Evolutionary conservation across 2,329 filamentous ascomycete genomes (phyloP).

Genomic region (Lecanicillium sp.): DNA sequence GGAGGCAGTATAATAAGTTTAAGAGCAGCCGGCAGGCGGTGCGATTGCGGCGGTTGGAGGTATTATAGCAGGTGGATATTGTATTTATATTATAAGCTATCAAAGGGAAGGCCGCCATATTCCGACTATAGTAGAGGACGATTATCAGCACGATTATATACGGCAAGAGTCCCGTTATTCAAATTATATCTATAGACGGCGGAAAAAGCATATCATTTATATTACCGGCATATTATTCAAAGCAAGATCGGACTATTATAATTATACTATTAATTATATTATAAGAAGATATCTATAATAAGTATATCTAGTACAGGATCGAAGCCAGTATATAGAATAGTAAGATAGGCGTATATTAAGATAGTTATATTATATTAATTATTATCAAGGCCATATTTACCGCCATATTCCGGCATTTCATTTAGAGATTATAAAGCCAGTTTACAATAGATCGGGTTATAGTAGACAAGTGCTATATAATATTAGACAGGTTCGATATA

Average conservation of each 20-base stretch:
- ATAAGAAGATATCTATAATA: conserved; percentile 5
- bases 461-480: conserved; percentile 6
- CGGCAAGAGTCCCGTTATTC: neutral
- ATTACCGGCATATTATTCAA: conserved; percentile 2
- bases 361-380: neutral
- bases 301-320: conserved; percentile 5
- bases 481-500: too few species aligned
- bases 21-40: too few species aligned
- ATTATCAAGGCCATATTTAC: conserved; percentile 1
- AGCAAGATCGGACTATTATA: conserved; percentile 3
- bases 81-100: too few species aligned
- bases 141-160: neutral
- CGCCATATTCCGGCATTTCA: neutral
- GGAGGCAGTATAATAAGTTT: too few species aligned
- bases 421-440: neutral
- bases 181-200: neutral
- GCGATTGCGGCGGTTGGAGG: too few species aligned
- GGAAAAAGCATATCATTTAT: conserved; percentile 6
- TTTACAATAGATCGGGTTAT: conserved; percentile 5
- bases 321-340: too few species aligned
- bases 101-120: too few species aligned
- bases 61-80: too few species aligned
- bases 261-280: conserved; percentile 6
- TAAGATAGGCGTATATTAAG: neutral
- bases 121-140: neutral